Evolutionary conservation across 1,139 yeast species (phyloP).

Genomic region (Yamadazyma kanchanaburiensis): DNA sequence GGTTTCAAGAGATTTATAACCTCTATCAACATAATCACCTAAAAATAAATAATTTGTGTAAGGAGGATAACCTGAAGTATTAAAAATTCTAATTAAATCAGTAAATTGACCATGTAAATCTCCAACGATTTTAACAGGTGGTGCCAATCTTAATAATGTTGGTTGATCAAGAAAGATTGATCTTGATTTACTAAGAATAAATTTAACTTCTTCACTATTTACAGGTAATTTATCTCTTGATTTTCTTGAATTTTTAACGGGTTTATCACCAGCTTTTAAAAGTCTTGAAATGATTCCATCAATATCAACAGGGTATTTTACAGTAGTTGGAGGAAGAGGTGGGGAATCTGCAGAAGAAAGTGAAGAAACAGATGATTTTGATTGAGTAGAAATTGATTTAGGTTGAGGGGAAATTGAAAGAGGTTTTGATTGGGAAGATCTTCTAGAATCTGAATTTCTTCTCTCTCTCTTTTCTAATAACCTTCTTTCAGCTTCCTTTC

Average conservation of each 20-base stretch:
- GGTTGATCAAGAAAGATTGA: conserved; percentile 76
- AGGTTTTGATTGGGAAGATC: conserved; percentile 4
- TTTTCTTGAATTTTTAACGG: conserved; percentile 23
- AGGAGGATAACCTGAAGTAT: conserved; percentile 79
- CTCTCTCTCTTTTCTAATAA: conserved; percentile 3
- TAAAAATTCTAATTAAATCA: conserved; percentile 71
- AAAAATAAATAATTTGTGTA: conserved; percentile 72
- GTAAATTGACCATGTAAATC: conserved; percentile 85
- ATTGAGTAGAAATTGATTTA: too few relatives aligned
- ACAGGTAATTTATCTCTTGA: conserved; percentile 40
- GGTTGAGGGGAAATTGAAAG: too few relatives aligned
- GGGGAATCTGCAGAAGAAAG: conserved; percentile 7
- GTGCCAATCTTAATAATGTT: conserved; percentile 66
- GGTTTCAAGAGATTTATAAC: conserved; percentile 77
- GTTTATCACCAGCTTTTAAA: conserved; percentile 41
- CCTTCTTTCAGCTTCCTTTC: conserved; percentile 2
- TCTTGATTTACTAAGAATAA: conserved; percentile 64
- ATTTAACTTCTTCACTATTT: conserved; percentile 53
- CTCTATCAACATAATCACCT: too few relatives aligned
- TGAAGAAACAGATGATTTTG: too few relatives aligned
- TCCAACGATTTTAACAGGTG: conserved; percentile 85
- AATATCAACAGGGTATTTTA: conserved; percentile 30
- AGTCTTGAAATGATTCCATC: conserved; percentile 56
- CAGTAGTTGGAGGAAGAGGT: conserved; percentile 3
- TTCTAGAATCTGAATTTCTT: conserved; percentile 5